Evolutionary conservation across 2,329 filamentous ascomycete genomes (phyloP), one percentile per base, ranked within the genome.

Genomic region (Fusarium tjaetaba): DNA sequence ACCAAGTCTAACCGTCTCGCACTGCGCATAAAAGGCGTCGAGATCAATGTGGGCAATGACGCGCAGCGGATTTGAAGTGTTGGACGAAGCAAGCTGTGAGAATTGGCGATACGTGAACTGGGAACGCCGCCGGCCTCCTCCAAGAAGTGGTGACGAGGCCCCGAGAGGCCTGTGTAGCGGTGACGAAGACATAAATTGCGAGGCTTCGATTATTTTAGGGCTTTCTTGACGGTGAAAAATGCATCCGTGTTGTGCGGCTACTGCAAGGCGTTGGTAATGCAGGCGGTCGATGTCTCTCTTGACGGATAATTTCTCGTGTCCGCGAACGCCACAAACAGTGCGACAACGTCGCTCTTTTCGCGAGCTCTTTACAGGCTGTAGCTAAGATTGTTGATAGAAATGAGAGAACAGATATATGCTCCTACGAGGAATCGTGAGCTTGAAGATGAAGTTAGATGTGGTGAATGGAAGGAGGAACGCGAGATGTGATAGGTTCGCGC

Each of bases 21-120:
- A 98, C 85, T 99, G 96, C 7, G 93, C 93, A 81, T 99, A 99
- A 83, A 99, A 99, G 43, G 96, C 96, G 88, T 99, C 96, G 68
- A 99, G 91, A 79, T 99, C 96, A 72, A 98, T 91, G 81, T 98
- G 95, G 11, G 94, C 94, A 76, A 98, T 90, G 34, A 97, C 93
- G 51, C 96, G 91, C 41, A 99, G 87, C 3, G 96, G 96, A 57
- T 90, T 94, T 14, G 90, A 90, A 0, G 91, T 87, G 39, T 90
- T 91, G 74, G 89, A 94, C 15, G 91, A 88, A 11, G 91, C 89
- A 65, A 98, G 89, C 73, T 95, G 92, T 39, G 90, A 87, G 22
- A 98, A 88, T 61, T 98, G 92, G 69, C 93, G 93, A 81, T 93
- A 94, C 6, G 94, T 98, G 83, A 96, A 98, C 65, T 88, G 89